These are phyloP conservation scores for Microsporum audouinii DNA, from an alignment of 2,329 filamentous ascomycete species.

Conservation along the genomic window DNA sequence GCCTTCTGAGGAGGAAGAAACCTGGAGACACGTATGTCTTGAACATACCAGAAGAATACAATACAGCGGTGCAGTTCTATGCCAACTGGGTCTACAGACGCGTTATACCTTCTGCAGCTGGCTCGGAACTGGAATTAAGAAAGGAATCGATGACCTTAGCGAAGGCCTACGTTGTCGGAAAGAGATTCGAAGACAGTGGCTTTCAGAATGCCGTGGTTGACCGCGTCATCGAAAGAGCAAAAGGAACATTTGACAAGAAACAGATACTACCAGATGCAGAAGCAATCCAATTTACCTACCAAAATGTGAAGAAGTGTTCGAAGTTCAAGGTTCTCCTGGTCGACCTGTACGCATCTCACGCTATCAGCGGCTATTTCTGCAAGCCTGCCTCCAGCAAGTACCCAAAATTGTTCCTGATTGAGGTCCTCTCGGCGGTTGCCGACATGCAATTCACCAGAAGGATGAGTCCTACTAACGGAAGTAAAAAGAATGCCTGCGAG, in stretches of 20 bases:
- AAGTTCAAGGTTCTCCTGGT: neutral
- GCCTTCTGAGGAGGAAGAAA: neutral
- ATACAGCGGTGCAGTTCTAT: neutral
- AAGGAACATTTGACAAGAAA: neutral
- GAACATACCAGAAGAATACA: neutral
- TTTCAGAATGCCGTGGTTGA: conserved; percentile 2
- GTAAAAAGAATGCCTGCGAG: neutral
- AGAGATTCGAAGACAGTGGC: neutral
- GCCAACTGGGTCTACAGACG: conserved; percentile 1
- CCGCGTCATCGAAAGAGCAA: conserved; percentile 19
- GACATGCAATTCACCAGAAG: neutral
- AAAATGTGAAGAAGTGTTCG: neutral
- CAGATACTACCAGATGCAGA: neutral
- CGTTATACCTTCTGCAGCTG: neutral
- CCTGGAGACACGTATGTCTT: neutral
- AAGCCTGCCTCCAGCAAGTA: neutral
- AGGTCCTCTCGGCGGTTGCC: neutral
- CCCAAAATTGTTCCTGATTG: neutral
- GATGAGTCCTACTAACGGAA: neutral
- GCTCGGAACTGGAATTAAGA: neutral
- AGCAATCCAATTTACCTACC: neutral
- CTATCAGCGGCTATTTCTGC: neutral
- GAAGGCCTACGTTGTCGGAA: neutral
- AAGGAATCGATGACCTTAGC: neutral
- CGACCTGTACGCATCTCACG: neutral